Percentiles rank a stretch among this genome's conserved stretches.
phyloP scores from a whole-genome alignment of 208 protist species.

The Kentomonas sorsogonicus region DNA sequence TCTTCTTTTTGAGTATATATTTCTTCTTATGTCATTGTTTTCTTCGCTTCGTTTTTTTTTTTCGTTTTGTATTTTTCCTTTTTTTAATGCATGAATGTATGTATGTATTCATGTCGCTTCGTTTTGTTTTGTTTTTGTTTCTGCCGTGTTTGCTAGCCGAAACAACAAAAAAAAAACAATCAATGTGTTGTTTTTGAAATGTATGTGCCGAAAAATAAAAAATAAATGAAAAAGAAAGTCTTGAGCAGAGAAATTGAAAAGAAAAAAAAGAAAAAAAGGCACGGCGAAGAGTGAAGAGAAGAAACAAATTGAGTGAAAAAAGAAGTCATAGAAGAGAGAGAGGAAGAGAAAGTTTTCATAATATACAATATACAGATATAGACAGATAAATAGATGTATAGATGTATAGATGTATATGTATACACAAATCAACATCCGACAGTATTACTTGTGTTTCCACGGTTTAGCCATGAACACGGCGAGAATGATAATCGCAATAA shows the following conservation, averaged over 20 bases:
- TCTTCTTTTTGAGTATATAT: neutral
- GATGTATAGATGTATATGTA: neutral
- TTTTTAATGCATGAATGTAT: neutral
- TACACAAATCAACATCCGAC: neutral
- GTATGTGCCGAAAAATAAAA: neutral
- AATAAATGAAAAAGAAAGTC: neutral
- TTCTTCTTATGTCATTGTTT: neutral
- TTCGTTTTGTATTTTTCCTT: neutral
- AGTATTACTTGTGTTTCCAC: constrained; percentile 5
- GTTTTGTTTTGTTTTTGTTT: neutral
- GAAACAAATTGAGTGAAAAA: no score
- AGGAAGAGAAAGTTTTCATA: no score
- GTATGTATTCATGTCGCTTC: neutral
- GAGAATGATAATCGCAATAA: constrained; percentile 72
- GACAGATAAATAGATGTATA: neutral
- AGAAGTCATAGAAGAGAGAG: no score
- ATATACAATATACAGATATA: neutral
- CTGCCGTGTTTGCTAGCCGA: neutral
- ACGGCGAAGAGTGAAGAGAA: no score
- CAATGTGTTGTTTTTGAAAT: neutral
- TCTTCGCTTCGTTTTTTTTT: neutral
- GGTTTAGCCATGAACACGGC: constrained; percentile 34
- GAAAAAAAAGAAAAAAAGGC: no score
- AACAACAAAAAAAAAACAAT: neutral
- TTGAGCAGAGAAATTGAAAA: no score